A percentile compares a stretch with the other conserved stretches of the same genome.
These are phyloP conservation scores for Smallanthus sonchifolius DNA, from an alignment of 129 eudicot genomes.

Conservation along the genomic window DNA sequence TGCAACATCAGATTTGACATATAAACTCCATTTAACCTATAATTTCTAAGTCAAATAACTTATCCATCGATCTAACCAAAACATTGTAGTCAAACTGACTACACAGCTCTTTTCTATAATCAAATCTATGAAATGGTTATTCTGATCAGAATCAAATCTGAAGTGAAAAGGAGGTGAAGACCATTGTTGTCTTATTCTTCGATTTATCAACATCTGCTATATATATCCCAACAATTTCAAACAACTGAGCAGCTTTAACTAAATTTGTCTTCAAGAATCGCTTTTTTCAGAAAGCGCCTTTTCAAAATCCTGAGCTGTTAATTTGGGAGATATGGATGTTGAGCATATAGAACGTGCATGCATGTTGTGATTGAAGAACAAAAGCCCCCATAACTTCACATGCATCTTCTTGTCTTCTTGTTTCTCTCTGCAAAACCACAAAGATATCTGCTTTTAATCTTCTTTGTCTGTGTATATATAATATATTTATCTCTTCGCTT, in stretches of 20 bases:
- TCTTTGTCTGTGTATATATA: conserved; percentile 17
- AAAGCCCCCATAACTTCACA: conserved; percentile 19
- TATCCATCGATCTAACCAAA: neutral
- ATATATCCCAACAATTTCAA: neutral
- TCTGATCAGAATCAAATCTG: conserved; percentile 19
- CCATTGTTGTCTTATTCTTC: conserved; percentile 16
- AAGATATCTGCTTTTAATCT: conserved; percentile 6
- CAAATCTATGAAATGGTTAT: neutral
- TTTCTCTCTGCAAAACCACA: conserved; percentile 6
- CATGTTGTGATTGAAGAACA: neutral
- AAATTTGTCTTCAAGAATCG: neutral
- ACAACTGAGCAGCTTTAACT: neutral
- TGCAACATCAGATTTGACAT: too few species aligned
- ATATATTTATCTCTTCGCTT: conserved; percentile 11
- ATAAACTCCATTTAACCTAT: neutral
- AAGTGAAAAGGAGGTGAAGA: conserved; percentile 16
- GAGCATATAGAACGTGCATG: conserved; percentile 14
- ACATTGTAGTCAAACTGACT: neutral
- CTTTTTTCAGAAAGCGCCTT: conserved; percentile 14
- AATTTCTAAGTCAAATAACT: neutral
- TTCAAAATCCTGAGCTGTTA: conserved; percentile 13
- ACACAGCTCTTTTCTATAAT: neutral
- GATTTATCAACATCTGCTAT: conserved; percentile 13
- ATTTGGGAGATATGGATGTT: neutral
- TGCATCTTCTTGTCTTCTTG: conserved; percentile 27